phyloP scores from a whole-genome alignment of 352 stramenopile species.

The Phytophthora pinifolia region DNA sequence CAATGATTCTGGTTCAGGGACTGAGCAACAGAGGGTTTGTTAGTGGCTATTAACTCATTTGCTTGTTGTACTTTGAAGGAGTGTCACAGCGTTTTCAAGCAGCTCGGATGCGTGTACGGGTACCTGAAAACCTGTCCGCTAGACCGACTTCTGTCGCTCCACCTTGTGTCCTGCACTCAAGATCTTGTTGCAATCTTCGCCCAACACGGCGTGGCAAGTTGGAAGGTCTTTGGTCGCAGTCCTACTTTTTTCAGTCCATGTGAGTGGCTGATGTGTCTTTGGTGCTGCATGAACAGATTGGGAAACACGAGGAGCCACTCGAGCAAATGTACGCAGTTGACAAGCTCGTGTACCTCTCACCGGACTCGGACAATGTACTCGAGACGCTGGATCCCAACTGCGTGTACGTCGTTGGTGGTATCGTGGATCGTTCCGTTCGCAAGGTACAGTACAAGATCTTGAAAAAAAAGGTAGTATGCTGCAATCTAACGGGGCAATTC shows the following conservation, averaged over 20 bases:
- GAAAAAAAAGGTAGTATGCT: too few relatives aligned
- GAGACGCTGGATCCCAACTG: slow-evolving; percentile 39
- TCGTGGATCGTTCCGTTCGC: slow-evolving; percentile 83
- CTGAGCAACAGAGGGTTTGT: too few relatives aligned
- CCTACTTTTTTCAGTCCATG: neutral
- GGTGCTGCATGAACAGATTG: slow-evolving; percentile 19
- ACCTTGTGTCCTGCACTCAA: slow-evolving; percentile 48
- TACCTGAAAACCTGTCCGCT: slow-evolving; percentile 75
- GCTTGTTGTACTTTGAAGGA: slow-evolving; percentile 42
- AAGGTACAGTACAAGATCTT: too few relatives aligned
- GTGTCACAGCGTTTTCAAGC: slow-evolving; percentile 78
- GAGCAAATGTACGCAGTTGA: slow-evolving; percentile 48
- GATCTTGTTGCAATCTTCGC: slow-evolving; percentile 33
- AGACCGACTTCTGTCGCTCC: slow-evolving; percentile 60
- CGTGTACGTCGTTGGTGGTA: slow-evolving; percentile 83
- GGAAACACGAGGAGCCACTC: slow-evolving; percentile 45
- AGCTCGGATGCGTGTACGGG: slow-evolving; percentile 74
- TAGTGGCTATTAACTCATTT: too few relatives aligned
- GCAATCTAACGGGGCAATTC: neutral
- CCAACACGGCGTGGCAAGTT: slow-evolving; percentile 48
- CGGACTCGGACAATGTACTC: slow-evolving; percentile 76
- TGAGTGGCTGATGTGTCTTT: neutral
- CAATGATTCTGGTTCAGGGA: too few relatives aligned
- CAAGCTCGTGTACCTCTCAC: slow-evolving; percentile 80
- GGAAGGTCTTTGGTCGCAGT: slow-evolving; percentile 47